Evolutionary conservation across 495 filamentous ascomycete genomes (phyloP).

Genomic region (Penicillium psychrofluorescens): DNA sequence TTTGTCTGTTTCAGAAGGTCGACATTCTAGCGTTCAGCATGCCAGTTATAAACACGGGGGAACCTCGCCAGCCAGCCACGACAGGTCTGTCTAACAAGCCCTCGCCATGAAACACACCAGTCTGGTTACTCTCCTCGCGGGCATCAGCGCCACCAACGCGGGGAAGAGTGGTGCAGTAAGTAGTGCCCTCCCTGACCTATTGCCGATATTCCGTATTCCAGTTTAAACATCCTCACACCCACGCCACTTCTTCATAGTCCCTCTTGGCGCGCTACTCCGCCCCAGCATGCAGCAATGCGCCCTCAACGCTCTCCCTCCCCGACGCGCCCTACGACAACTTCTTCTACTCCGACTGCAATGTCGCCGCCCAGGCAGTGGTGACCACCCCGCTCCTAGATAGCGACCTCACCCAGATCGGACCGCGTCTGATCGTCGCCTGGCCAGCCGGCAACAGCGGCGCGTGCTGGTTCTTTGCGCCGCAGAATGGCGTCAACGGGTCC

Average conservation of each 20-base stretch:
- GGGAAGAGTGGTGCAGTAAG: slow-evolving; percentile 8
- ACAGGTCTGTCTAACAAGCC: neutral
- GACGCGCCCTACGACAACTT: slow-evolving; percentile 54
- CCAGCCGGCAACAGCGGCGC: slow-evolving; percentile 58
- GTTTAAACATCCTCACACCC: too few species aligned
- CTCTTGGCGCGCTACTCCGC: too few species aligned
- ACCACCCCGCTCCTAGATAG: slow-evolving; percentile 47
- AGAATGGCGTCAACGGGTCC: slow-evolving; percentile 46
- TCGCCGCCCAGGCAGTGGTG: slow-evolving; percentile 49
- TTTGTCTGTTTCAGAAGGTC: slow-evolving; percentile 9
- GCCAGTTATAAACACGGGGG: neutral
- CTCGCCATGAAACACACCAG: neutral
- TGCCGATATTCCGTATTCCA: too few species aligned
- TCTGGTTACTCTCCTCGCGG: too few species aligned
- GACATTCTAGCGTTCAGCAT: neutral
- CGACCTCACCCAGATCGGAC: slow-evolving; percentile 46
- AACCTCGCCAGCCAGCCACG: neutral
- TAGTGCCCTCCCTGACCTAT: neutral
- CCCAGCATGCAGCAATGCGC: slow-evolving; percentile 1
- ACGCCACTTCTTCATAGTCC: too few species aligned
- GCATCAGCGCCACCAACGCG: neutral
- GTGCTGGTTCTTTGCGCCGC: slow-evolving; percentile 44
- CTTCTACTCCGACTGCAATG: slow-evolving; percentile 55
- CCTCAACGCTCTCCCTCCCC: slow-evolving; percentile 15
- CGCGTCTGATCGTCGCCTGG: slow-evolving; percentile 55